A percentile compares a stretch with the other conserved stretches of the same genome.
phyloP scores from a whole-genome alignment of 306 rosid species.

The Elaeagnus macrophylla region DNA sequence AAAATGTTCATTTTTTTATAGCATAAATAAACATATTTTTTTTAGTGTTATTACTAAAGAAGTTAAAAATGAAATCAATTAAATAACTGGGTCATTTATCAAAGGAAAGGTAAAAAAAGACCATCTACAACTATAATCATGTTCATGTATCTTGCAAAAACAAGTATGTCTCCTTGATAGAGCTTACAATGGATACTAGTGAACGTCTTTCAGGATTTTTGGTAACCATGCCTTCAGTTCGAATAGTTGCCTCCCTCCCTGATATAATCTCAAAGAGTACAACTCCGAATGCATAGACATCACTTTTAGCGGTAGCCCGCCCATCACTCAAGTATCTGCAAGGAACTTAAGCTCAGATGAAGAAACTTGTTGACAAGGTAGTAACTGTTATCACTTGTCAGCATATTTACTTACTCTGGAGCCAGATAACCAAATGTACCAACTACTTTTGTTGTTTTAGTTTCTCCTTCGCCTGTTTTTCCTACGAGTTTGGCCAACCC shows the following conservation, averaged over 20 bases:
- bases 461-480: conserved; percentile 41
- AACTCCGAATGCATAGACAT: conserved; percentile 90
- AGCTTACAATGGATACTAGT: conserved; percentile 81
- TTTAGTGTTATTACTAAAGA: no score
- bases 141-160: no score
- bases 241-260: conserved; percentile 82
- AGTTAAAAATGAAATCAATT: no score
- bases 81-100: no score
- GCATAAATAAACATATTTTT: no score
- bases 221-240: conserved; percentile 49
- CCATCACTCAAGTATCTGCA: conserved; percentile 88
- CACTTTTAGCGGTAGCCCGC: conserved; percentile 82
- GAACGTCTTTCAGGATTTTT: conserved; percentile 89
- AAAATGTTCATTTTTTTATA: no score
- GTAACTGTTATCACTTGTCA: not conserved
- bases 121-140: no score
- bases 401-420: conserved; percentile 40
- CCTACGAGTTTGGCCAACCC: conserved; percentile 54
- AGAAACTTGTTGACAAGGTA: conserved; percentile 3
- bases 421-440: conserved; percentile 75
- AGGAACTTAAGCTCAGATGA: not conserved
- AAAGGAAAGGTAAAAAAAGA: no score
- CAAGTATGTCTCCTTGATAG: no score
- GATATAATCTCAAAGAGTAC: conserved; percentile 85
- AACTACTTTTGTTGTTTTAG: conserved; percentile 47